Evolutionary conservation across 352 stramenopile genomes (phyloP).

Genomic region (Globisporangium okanoganense): DNA sequence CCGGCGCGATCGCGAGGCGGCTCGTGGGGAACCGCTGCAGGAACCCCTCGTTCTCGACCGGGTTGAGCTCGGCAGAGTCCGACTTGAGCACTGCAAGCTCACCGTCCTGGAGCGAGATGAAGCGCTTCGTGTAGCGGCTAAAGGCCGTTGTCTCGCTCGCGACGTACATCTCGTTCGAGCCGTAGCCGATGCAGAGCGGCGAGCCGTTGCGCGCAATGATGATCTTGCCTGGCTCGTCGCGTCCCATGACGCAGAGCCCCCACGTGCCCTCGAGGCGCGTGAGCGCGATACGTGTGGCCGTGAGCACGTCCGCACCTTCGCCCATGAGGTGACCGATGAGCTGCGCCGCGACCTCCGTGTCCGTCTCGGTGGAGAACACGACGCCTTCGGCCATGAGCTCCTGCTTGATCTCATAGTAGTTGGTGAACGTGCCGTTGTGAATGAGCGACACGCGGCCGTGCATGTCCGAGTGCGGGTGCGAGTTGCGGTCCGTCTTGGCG

Average conservation of each 20-base stretch:
- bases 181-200: constrained; percentile 89
- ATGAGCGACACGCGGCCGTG: constrained; percentile 94
- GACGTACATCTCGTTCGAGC: constrained; percentile 94
- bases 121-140: constrained; percentile 96
- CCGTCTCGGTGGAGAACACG: constrained; percentile 94
- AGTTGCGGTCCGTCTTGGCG: constrained; percentile 97
- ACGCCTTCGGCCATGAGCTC: constrained; percentile 86
- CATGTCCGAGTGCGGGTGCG: constrained; percentile 96
- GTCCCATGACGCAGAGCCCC: constrained; percentile 93
- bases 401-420: constrained; percentile 92
- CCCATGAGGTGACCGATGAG: constrained; percentile 93
- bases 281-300: constrained; percentile 89
- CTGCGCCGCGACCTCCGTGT: constrained; percentile 98
- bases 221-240: constrained; percentile 93
- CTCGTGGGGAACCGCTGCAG: constrained; percentile 84
- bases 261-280: constrained; percentile 94
- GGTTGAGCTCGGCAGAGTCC: constrained; percentile 93
- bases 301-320: constrained; percentile 74
- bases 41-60: constrained; percentile 68
- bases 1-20: constrained; percentile 87
- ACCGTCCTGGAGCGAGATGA: constrained; percentile 96
- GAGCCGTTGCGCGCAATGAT: constrained; percentile 97
- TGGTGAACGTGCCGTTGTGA: constrained; percentile 99
- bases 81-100: constrained; percentile 95
- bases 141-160: constrained; percentile 95